Evolutionary conservation across 805 yeast genomes (phyloP).

Genomic region (Ogataea ganodermae): DNA sequence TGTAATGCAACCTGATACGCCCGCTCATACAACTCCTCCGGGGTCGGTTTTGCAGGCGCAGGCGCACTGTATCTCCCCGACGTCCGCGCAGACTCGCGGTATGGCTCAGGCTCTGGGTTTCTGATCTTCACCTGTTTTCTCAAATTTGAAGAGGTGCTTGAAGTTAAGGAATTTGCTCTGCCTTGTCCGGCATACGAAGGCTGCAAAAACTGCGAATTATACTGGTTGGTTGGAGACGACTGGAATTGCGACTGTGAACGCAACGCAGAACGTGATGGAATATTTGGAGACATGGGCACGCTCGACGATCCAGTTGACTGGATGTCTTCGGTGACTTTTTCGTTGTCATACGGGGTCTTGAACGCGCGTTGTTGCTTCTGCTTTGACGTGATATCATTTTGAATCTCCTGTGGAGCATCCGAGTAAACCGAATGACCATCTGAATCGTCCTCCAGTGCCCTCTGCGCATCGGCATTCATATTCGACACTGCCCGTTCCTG

Average conservation of each 20-base stretch:
- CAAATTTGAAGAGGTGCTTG: slow-evolving; percentile 21
- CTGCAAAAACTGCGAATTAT: slow-evolving; percentile 1
- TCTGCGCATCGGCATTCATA: not conserved
- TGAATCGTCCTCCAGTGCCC: slow-evolving; percentile 14
- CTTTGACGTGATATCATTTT: slow-evolving; percentile 11
- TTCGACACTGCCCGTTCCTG: not conserved
- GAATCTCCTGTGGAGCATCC: slow-evolving; percentile 28
- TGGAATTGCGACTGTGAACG: slow-evolving; percentile 13
- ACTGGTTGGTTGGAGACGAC: not conserved
- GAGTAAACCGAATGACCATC: slow-evolving; percentile 28
- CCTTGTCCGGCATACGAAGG: slow-evolving; percentile 6
- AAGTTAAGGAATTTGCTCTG: slow-evolving; percentile 23
- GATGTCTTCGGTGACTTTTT: slow-evolving; percentile 30
- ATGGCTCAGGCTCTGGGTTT: slow-evolving; percentile 9
- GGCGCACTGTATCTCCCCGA: not conserved
- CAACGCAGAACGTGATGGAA: slow-evolving; percentile 17
- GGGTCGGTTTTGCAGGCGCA: slow-evolving; percentile 30
- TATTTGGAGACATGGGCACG: slow-evolving; percentile 18
- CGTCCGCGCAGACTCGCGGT: not conserved
- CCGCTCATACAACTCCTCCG: slow-evolving; percentile 54
- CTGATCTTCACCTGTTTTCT: slow-evolving; percentile 29
- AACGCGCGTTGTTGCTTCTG: not conserved
- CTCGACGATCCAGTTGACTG: slow-evolving; percentile 19
- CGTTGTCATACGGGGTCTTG: slow-evolving; percentile 13
- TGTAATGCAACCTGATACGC: slow-evolving; percentile 59